Base-by-base conservation (phyloP, 495 filamentous ascomycete species). In the Chaetomidium leptoderma region DNA sequence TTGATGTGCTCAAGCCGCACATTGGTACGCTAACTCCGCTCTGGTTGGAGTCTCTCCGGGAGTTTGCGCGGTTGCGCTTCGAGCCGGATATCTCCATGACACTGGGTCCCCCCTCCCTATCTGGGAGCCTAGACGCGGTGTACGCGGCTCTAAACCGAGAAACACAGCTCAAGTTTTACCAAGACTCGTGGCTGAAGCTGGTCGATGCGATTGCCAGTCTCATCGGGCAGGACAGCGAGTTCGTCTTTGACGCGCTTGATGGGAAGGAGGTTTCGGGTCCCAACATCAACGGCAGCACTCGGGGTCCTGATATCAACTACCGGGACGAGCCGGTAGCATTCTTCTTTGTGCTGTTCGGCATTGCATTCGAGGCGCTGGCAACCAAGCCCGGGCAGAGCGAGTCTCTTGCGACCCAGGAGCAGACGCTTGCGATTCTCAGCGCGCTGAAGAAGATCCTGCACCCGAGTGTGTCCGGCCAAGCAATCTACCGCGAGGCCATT, bases 281-380 rank as follows among this genome's bases (percentile, higher is more conserved):
- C 5, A 68, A 75, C 29, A 63, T 73, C 3, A 81, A 85, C 66
- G 83, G 75, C 4, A 67, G 71, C 13, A 70, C 74, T 3, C 80
- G 77, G 52, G 76, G 74, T 2, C 81, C 83, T 14, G 87, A 90
- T 62, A 97, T 99, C 71, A 96, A 97, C 66, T 97, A 97, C 66
- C 90, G 93, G 19, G 92, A 97, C 66, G 95, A 99, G 67, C 93
- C 93, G 0, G 91, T 97, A 16, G 93, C 93, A 1, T 99, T 99
- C 78, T 99, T 99, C 74, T 99, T 99, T 63, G 91, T 99, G 10
- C 80, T 99, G 1, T 99, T 97, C 65, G 93, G 93, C 24, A 86
- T 99, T 55, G 91, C 91, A 0, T 96, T 97, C 61, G 93, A 99
- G 71, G 92, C 95, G 26, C 80, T 99, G 40, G 92, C 90, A 16